Evolutionary conservation across 352 stramenopile genomes (phyloP), one percentile per base, ranked within the genome.

Genomic region (Globisporangium irregulare): DNA sequence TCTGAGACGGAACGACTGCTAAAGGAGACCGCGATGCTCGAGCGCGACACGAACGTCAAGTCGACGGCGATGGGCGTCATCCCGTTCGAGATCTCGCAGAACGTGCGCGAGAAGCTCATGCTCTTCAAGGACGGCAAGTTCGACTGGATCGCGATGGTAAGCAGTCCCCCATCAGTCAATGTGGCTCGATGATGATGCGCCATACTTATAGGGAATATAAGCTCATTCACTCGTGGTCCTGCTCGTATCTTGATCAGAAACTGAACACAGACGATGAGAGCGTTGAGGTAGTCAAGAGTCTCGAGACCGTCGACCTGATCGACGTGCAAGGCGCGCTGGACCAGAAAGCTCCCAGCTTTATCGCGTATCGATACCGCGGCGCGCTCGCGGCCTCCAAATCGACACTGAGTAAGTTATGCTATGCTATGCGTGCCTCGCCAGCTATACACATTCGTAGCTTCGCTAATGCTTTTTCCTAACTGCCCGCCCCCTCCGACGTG

Each of bases 31-130:
- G 80, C 86, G 46, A 67, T 92, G 64, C 71, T 94, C 18, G 88
- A 94, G 73, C 82, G 87, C 57, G 85, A 94, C 62, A 93, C 87
- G 53, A 93, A 87, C 56, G 80, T 94, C 59, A 95, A 93, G 68
- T 94, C 90, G 18, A 96, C 81, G 18, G 91, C 91, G 18, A 96
- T 97, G 90, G 80, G 80, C 3, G 86, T 96, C 32, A 90, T 97
- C 58, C 91, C 91, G 0, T 97, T 97, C 65, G 76, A 73, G 59
- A 84, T 96, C 59, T 89, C 85, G 64, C 80, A 92, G 62, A 93
- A 95, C 20, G 79, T 96, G 66, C 79, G 77, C 43, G 81, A 94
- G 62, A 91, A 95, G 75, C 77, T 96, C 55, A 66, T 71, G 66
- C 74, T 92, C 63, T 75, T 96, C 60, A 77, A 89, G 67, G 80